Percentiles rank a stretch among this genome's conserved stretches.
Conservation (phyloP, 2,329 filamentous ascomycete genomes). For the Penicillium sp. region DNA sequence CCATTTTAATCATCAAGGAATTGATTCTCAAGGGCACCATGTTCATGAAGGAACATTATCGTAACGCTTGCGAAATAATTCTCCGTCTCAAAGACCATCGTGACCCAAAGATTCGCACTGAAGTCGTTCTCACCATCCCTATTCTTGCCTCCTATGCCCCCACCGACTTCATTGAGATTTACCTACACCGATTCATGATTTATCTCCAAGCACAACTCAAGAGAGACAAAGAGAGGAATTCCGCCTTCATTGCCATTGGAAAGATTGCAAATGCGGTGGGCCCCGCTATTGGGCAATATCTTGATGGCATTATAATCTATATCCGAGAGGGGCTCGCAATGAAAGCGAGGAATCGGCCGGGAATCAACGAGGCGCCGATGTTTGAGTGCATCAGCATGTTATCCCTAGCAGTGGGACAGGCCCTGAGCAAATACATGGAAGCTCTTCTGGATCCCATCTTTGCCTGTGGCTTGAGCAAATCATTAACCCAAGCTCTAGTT, state of each 20-base stretch:
- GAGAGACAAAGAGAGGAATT: conserved; percentile 89
- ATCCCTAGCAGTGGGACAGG: conserved; percentile 91
- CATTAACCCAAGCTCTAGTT: conserved; percentile 89
- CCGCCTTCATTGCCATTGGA: conserved; percentile 92
- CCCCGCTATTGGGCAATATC: conserved; percentile 89
- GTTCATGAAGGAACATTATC: conserved; percentile 97
- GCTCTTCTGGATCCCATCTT: conserved; percentile 94
- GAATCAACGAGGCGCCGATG: conserved; percentile 68
- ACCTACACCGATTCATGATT: conserved; percentile 95
- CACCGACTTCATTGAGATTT: conserved; percentile 79
- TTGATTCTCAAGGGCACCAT: conserved; percentile 92
- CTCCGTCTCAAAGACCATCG: conserved; percentile 90
- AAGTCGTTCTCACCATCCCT: conserved; percentile 87
- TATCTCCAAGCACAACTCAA: conserved; percentile 92
- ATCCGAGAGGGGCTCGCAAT: conserved; percentile 86
- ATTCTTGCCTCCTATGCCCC: conserved; percentile 91
- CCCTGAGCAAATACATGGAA: conserved; percentile 97
- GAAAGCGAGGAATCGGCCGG: conserved; percentile 65
- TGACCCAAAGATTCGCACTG: conserved; percentile 81
- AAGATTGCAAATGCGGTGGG: conserved; percentile 96
- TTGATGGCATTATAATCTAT: conserved; percentile 90
- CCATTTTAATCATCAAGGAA: conserved; percentile 86
- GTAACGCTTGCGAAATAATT: conserved; percentile 88
- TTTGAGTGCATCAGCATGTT: conserved; percentile 98
- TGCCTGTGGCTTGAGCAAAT: conserved; percentile 88